Base-by-base conservation (phyloP, 306 rosid genomes). In the Sechiopsis laciniata region DNA sequence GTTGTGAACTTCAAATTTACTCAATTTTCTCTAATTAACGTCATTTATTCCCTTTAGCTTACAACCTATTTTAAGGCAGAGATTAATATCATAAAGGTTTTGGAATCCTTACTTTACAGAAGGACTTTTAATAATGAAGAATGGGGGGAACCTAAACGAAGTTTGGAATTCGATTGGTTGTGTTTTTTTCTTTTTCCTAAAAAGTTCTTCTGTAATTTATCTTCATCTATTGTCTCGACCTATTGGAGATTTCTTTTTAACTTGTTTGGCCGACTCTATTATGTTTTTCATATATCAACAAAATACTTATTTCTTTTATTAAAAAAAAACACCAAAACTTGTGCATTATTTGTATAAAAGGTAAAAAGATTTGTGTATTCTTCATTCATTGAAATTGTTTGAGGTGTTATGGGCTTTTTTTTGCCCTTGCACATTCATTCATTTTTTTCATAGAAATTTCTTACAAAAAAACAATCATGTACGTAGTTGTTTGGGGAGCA, bases 91-190 rank as follows among this genome's bases (percentile, higher is more conserved):
- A 21, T 57, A 21, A 57, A 57, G 15, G 32, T 57, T 20, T 10
- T 57, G 10, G 16, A 57, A 21, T 58, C 11, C 37, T 22, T 58
- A 12, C 64, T 58, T 22, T 58, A 60, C 13, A 26, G 66, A 26
- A 60, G 45, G 42, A 26, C 26, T 60, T 29, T 17, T 17, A 60
- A 60, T 60, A 58, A 22, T 58, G 37, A 58, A 3, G 60, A 19
- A 55, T 10, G 1, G 64, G 37, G 2, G 64, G 66, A 60, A 24
- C 66, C 40, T 60, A 60, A 58, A 60, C 66, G 10, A 26, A 6
- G 5, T 60, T 19, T 22, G 64, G 26, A 40, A 60, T 60, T 60
- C 26, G 42, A 60, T 60, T 60, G 66, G 19, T 60, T 60, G 66
- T 60, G 64, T 22, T 58, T 58, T 58, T 22, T 10, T 57, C 32